These are phyloP conservation scores for Galerina marginata DNA, from an alignment of 768 basidiomycete genomes.

Conservation along the genomic window DNA sequence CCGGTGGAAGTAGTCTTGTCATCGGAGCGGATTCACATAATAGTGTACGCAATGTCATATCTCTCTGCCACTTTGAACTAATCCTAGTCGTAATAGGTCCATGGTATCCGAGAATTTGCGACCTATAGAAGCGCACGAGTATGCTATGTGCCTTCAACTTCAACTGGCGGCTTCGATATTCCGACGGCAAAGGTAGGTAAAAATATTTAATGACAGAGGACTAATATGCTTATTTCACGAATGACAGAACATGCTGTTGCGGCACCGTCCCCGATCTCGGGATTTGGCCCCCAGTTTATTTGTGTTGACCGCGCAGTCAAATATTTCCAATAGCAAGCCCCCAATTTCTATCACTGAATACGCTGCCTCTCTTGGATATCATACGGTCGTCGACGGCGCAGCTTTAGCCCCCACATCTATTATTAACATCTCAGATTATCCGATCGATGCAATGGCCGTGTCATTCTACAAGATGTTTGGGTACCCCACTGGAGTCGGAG, in stretches of 20 bases:
- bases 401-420: conserved; percentile 76
- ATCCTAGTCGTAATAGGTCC: conserved; percentile 39
- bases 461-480: conserved; percentile 94
- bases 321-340: conserved; percentile 78
- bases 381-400: conserved; percentile 81
- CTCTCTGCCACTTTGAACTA: neutral
- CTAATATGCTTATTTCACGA: conserved; percentile 10
- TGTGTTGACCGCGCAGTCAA: conserved; percentile 81
- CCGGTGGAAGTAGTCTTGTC: conserved; percentile 59
- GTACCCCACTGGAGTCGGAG: conserved; percentile 85
- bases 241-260: conserved; percentile 57
- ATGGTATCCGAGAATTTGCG: conserved; percentile 81
- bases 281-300: conserved; percentile 63
- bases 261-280: conserved; percentile 50
- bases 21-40: conserved; percentile 84
- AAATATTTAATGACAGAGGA: neutral
- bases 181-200: conserved; percentile 61
- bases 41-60: conserved; percentile 50
- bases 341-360: conserved; percentile 66
- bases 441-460: conserved; percentile 82
- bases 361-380: conserved; percentile 72
- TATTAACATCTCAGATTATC: conserved; percentile 66
- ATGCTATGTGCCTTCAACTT: conserved; percentile 67
- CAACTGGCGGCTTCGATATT: conserved; percentile 67
- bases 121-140: conserved; percentile 56